Evolutionary conservation across 2,329 filamentous ascomycete genomes (phyloP).

Genomic region (Xylariaceae sp.): DNA sequence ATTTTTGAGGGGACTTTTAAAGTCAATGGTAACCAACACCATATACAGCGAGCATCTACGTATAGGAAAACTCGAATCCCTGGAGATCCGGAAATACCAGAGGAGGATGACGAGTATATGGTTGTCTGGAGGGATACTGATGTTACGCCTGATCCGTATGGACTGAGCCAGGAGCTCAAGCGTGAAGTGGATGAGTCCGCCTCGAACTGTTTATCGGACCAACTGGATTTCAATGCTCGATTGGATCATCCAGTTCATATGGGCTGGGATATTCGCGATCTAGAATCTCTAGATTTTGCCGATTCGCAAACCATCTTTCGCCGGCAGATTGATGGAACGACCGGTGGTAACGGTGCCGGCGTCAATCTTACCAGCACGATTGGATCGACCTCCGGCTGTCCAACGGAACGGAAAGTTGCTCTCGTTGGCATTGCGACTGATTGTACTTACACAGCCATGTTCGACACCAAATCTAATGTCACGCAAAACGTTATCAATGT

Average conservation of each 20-base stretch:
- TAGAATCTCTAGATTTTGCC: slow-evolving; percentile 59
- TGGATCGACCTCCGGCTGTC: slow-evolving; percentile 79
- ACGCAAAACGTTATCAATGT: slow-evolving; percentile 73
- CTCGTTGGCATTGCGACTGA: slow-evolving; percentile 90
- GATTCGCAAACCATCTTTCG: slow-evolving; percentile 66
- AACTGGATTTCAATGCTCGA: slow-evolving; percentile 74
- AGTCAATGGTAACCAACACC: slow-evolving; percentile 76
- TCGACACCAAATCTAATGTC: slow-evolving; percentile 62
- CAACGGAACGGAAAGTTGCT: slow-evolving; percentile 84
- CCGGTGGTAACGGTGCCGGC: slow-evolving; percentile 70
- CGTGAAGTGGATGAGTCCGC: slow-evolving; percentile 44
- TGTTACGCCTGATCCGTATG: slow-evolving; percentile 45
- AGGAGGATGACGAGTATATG: slow-evolving; percentile 68
- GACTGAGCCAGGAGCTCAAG: slow-evolving; percentile 60
- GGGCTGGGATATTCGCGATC: slow-evolving; percentile 47
- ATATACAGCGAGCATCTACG: slow-evolving; percentile 71
- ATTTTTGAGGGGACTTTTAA: slow-evolving; percentile 89
- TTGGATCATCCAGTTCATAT: slow-evolving; percentile 65
- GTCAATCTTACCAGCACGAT: slow-evolving; percentile 76
- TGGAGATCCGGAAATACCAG: slow-evolving; percentile 64
- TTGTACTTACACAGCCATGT: slow-evolving; percentile 76
- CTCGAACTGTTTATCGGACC: slow-evolving; percentile 63
- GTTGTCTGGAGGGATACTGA: slow-evolving; percentile 91
- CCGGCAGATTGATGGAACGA: slow-evolving; percentile 59
- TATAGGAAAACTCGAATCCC: slow-evolving; percentile 69